Conservation (phyloP, 768 basidiomycete genomes). For the Psilocybe subaeruginosa region DNA sequence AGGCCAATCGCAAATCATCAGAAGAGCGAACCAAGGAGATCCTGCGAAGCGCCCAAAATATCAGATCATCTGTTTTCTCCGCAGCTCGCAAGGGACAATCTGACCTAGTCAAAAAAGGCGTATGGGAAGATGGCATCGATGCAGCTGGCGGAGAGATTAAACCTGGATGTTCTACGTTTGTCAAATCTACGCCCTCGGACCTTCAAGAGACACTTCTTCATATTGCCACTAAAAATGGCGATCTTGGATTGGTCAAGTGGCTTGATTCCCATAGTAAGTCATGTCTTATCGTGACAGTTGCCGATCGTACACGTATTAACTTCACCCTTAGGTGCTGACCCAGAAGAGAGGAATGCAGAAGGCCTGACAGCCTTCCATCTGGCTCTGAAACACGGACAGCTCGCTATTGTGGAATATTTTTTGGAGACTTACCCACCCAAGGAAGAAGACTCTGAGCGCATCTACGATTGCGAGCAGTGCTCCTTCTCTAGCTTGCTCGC, state of each 20-base stretch:
- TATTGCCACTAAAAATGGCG: constrained; percentile 59
- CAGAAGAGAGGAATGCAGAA: constrained; percentile 65
- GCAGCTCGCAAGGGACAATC: constrained; percentile 62
- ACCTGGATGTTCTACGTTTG: constrained; percentile 54
- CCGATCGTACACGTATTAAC: constrained; percentile 16
- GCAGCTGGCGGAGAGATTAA: constrained; percentile 73
- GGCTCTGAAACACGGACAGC: constrained; percentile 56
- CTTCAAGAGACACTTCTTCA: constrained; percentile 71
- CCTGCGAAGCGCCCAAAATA: constrained; percentile 52
- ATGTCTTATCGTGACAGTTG: constrained; percentile 25
- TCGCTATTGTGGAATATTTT: constrained; percentile 60
- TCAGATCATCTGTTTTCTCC: constrained; percentile 64
- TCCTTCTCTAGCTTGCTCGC: constrained; percentile 45
- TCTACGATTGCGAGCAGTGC: constrained; percentile 50
- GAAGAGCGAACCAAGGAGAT: constrained; percentile 50
- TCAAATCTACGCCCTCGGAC: constrained; percentile 49
- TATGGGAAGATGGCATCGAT: constrained; percentile 74
- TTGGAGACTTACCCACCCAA: constrained; percentile 61
- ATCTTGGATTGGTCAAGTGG: constrained; percentile 66
- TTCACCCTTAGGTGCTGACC: constrained; percentile 60
- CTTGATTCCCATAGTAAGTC: constrained; percentile 70
- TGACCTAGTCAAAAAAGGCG: constrained; percentile 58
- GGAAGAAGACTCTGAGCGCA: constrained; percentile 47
- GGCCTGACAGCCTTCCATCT: constrained; percentile 69
- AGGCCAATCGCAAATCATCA: constrained; percentile 50